These are phyloP conservation scores for Camellia lanceoleosa DNA, from an alignment of 148 eudicot species.

Conservation along the genomic window DNA sequence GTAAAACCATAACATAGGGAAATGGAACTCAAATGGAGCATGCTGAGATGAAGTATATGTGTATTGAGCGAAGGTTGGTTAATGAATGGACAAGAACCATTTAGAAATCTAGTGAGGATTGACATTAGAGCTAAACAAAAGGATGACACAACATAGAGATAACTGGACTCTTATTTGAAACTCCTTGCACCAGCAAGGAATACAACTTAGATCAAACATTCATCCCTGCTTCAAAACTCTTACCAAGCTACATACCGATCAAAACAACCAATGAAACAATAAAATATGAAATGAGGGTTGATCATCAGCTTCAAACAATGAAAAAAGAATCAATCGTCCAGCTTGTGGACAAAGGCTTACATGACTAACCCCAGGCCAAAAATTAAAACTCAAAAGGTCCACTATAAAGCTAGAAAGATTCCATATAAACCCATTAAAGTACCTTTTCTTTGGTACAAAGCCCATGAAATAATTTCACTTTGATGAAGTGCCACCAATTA, in stretches of 20 bases:
- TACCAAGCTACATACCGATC: neutral
- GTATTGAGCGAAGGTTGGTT: neutral
- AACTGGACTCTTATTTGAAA: neutral
- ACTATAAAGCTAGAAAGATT: neutral
- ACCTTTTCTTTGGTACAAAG: neutral
- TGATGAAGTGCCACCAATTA: neutral
- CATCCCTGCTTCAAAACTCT: neutral
- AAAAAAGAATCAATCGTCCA: neutral
- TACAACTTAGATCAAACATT: neutral
- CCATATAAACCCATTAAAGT: neutral
- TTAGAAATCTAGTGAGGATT: neutral
- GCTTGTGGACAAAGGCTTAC: neutral
- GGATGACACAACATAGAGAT: neutral
- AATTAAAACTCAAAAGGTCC: neutral
- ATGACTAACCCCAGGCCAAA: neutral
- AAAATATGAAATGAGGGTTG: neutral
- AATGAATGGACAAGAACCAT: neutral
- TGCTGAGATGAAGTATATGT: neutral
- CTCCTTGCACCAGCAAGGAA: neutral
- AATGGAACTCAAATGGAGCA: neutral
- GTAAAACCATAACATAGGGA: neutral
- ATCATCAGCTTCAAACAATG: neutral
- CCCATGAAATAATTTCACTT: neutral
- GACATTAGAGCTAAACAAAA: neutral
- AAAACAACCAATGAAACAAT: neutral